These are phyloP conservation scores for Zizania latifolia DNA, from an alignment of 176 grass and related monocot species.

Conservation along the genomic window DNA sequence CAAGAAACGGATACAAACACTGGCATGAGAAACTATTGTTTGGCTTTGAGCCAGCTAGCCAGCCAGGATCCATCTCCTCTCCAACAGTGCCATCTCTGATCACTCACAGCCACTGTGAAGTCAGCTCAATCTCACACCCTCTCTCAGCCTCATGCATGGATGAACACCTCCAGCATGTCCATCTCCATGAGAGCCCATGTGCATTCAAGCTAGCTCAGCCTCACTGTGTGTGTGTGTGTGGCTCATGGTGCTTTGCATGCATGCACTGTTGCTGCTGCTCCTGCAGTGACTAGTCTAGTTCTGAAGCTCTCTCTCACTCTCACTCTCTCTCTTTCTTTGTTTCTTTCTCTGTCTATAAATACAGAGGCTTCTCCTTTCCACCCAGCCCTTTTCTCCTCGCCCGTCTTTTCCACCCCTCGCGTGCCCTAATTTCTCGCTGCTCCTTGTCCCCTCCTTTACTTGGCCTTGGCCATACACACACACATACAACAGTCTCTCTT, in stretches of 20 bases:
- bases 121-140: no score
- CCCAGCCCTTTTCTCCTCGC: constrained; percentile 21
- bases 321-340: background rate
- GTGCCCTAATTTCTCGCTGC: constrained; percentile 67
- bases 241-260: background rate
- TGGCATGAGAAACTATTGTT: no score
- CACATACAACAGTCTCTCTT: background rate
- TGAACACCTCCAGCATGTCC: background rate
- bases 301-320: background rate
- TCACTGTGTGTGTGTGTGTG: no score
- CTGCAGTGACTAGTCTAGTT: background rate
- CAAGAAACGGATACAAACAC: background rate
- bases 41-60: background rate
- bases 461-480: constrained; percentile 3
- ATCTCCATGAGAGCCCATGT: background rate
- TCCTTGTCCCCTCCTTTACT: constrained; percentile 24
- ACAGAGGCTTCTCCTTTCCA: constrained; percentile 29
- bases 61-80: constrained; percentile 26
- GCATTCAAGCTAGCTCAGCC: background rate
- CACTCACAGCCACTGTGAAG: constrained; percentile 33
- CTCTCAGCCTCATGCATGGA: no score
- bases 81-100: constrained; percentile 1
- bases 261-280: background rate
- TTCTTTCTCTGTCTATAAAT: constrained; percentile 39
- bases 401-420: constrained; percentile 38